Percentiles rank a stretch among this genome's conserved stretches.
Evolutionary conservation across 139 green algal genomes (phyloP).

Genomic region (Zygnema cylindricum): DNA sequence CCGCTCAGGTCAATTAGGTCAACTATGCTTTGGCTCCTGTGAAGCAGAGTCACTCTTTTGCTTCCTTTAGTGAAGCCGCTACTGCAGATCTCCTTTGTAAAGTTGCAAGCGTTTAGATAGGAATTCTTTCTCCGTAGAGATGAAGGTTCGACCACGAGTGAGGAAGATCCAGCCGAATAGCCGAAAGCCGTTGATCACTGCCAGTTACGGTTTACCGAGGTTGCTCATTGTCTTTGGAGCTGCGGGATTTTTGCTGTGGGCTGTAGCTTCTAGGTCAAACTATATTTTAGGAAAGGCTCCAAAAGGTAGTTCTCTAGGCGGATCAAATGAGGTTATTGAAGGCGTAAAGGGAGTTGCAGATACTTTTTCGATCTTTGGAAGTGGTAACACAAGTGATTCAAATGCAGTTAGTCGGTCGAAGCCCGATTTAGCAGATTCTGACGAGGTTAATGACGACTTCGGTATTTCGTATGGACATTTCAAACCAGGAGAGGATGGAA

Average conservation of each 20-base stretch:
- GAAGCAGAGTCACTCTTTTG: too few relatives aligned
- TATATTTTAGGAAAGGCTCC: neutral
- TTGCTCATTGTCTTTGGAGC: neutral
- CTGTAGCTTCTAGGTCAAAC: neutral
- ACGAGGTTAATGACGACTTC: neutral
- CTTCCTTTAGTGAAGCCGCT: too few relatives aligned
- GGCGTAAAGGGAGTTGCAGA: too few relatives aligned
- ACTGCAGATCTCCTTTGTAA: too few relatives aligned
- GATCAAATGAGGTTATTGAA: neutral
- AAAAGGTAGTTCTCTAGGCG: neutral
- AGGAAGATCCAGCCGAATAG: neutral
- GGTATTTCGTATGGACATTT: neutral
- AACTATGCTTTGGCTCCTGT: too few relatives aligned
- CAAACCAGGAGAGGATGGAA: neutral
- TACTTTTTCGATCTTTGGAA: too few relatives aligned
- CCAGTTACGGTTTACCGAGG: neutral
- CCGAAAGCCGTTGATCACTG: neutral
- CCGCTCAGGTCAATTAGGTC: too few relatives aligned
- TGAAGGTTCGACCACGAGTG: neutral
- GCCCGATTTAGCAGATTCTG: neutral
- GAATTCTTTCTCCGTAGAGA: too few relatives aligned
- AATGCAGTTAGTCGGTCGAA: neutral
- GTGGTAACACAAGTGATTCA: neutral
- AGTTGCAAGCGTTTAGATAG: too few relatives aligned
- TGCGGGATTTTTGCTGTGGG: neutral